phyloP scores from a whole-genome alignment of 2,329 filamentous ascomycete species.

The Ophiostoma ulmi region DNA sequence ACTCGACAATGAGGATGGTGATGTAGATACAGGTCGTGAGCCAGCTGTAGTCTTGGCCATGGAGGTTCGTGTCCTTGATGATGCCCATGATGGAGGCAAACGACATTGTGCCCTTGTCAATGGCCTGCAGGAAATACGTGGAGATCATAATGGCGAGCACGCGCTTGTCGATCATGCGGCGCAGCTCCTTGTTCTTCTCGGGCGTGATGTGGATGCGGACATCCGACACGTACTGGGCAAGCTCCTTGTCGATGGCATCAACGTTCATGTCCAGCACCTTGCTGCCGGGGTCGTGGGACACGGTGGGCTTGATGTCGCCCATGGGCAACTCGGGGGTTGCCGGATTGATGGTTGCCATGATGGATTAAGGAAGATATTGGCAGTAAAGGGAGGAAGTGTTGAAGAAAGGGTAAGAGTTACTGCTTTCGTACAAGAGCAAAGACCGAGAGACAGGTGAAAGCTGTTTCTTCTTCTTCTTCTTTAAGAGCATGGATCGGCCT shows the following conservation, averaged over 20 bases:
- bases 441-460: too few relatives aligned
- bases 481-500: background rate
- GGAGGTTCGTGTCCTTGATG: slow-evolving; percentile 45
- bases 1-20: slow-evolving; percentile 64
- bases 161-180: slow-evolving; percentile 60
- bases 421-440: background rate
- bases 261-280: background rate
- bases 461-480: too few relatives aligned
- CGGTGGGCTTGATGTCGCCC: slow-evolving; percentile 12
- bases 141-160: slow-evolving; percentile 66
- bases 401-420: background rate
- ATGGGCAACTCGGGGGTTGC: slow-evolving; percentile 9
- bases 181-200: slow-evolving; percentile 57
- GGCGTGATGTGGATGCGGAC: slow-evolving; percentile 52
- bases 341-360: slow-evolving; percentile 3
- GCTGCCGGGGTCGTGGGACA: slow-evolving; percentile 10
- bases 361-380: background rate
- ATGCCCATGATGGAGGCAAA: slow-evolving; percentile 63
- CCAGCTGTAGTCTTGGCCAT: slow-evolving; percentile 58
- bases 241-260: slow-evolving; percentile 52
- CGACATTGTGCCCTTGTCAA: slow-evolving; percentile 63
- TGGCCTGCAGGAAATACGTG: slow-evolving; percentile 67
- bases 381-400: background rate
- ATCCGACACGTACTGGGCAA: slow-evolving; percentile 62
- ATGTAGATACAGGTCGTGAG: slow-evolving; percentile 71